These are phyloP conservation scores for Diaporthe velutina DNA, from an alignment of 2,329 filamentous ascomycete genomes.

Conservation along the genomic window DNA sequence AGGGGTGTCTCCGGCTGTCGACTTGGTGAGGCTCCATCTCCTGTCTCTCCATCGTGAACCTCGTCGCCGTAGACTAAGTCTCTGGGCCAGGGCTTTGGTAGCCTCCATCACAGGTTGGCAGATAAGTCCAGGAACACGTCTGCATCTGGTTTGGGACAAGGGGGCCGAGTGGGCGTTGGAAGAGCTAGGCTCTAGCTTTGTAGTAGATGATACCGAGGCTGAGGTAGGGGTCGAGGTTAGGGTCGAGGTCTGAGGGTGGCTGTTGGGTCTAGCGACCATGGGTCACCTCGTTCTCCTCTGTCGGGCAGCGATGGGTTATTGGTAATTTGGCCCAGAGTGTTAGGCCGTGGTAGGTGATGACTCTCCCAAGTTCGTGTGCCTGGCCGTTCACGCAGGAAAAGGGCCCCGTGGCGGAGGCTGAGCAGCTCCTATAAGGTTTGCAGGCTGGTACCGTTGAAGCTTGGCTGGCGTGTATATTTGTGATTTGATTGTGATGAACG, in stretches of 20 bases:
- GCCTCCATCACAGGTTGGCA: conserved; percentile 40
- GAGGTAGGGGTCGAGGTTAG: conserved; percentile 14
- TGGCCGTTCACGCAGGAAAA: neutral
- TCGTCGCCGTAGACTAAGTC: conserved; percentile 35
- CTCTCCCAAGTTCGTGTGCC: conserved; percentile 12
- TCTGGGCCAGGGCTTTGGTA: conserved; percentile 39
- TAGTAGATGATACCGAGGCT: conserved; percentile 22
- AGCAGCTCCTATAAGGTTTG: conserved; percentile 18
- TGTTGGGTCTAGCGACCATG: conserved; percentile 17
- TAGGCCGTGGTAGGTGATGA: conserved; percentile 12
- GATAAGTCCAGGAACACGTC: conserved; percentile 27
- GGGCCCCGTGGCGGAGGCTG: conserved; percentile 16
- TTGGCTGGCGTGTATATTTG: conserved; percentile 7
- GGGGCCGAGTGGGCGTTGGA: neutral
- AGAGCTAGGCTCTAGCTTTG: conserved; percentile 10
- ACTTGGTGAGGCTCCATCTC: conserved; percentile 14
- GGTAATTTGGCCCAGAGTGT: conserved; percentile 16
- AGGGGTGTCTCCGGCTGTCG: conserved; percentile 3
- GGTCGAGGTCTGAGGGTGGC: conserved; percentile 5
- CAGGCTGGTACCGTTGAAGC: conserved; percentile 14
- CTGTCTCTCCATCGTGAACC: conserved; percentile 35
- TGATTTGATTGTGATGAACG: conserved; percentile 6
- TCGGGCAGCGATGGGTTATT: conserved; percentile 30
- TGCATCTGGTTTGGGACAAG: conserved; percentile 33
- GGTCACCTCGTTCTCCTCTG: conserved; percentile 3